Percentiles rank a stretch among this genome's conserved stretches.
Conservation (phyloP, 345 rosid species). For the Eucalyptus curtisii region DNA sequence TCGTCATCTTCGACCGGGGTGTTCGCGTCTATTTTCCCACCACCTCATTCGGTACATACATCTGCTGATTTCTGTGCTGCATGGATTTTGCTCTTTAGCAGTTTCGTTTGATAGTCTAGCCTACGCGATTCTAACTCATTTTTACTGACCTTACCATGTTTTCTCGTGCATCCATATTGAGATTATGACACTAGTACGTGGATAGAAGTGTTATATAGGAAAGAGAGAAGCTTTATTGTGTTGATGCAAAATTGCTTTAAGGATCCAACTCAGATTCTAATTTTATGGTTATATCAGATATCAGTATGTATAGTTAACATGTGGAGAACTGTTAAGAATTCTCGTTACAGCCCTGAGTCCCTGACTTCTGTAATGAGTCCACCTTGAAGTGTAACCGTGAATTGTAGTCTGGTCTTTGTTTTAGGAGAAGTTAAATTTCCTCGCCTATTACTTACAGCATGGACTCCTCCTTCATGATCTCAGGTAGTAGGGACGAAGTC, state of each 20-base stretch:
- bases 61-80: not conserved
- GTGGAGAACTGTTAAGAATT: not conserved
- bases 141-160: not conserved
- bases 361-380: not conserved
- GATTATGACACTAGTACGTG: not conserved
- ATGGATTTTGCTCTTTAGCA: not conserved
- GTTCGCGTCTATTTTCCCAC: constrained; percentile 56
- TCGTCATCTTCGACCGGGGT: constrained; percentile 28
- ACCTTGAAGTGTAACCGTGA: not conserved
- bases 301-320: not conserved
- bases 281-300: not conserved
- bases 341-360: not conserved
- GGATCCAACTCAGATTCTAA: not conserved
- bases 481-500: constrained; percentile 43
- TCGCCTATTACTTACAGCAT: not conserved
- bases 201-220: not conserved
- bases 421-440: not conserved
- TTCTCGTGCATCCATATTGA: not conserved
- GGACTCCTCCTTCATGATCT: not conserved
- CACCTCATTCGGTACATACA: constrained; percentile 32
- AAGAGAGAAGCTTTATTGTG: not conserved
- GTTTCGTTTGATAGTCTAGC: not conserved
- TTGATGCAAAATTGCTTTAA: not conserved
- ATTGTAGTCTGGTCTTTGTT: not conserved
- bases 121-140: not conserved